Conservation (phyloP, 2,329 filamentous ascomycete species). For the Lachnellula occidentalis region DNA sequence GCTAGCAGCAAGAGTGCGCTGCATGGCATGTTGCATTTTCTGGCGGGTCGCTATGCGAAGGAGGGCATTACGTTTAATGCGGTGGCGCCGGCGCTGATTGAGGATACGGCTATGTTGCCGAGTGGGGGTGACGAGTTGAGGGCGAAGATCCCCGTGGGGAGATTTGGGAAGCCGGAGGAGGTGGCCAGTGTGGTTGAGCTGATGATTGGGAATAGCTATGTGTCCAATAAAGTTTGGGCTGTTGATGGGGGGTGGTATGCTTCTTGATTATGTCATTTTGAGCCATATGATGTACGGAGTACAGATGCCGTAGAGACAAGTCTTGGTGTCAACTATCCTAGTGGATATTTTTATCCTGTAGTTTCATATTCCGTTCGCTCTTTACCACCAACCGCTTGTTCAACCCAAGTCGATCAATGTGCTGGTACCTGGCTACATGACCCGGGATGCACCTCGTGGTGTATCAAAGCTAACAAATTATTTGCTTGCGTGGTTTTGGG, state of each 20-base stretch:
- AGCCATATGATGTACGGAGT: too few relatives aligned
- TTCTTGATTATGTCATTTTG: not conserved
- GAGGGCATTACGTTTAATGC: slow-evolving; percentile 43
- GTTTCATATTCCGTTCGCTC: too few relatives aligned
- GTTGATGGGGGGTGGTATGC: slow-evolving; percentile 35
- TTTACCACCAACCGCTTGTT: too few relatives aligned
- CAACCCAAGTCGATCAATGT: not conserved
- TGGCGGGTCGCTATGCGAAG: slow-evolving; percentile 37
- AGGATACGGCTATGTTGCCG: slow-evolving; percentile 41
- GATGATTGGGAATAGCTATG: slow-evolving; percentile 41
- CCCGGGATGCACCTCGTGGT: not conserved
- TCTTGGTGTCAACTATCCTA: too few relatives aligned
- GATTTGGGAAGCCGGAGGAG: slow-evolving; percentile 41
- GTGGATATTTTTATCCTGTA: too few relatives aligned
- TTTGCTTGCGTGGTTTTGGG: slow-evolving; percentile 5
- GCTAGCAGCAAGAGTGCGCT: slow-evolving; percentile 37
- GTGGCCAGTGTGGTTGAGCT: slow-evolving; percentile 42
- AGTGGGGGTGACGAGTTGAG: slow-evolving; percentile 24
- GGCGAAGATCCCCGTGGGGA: slow-evolving; percentile 39
- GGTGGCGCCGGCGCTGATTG: slow-evolving; percentile 43
- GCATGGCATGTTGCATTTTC: slow-evolving; percentile 43
- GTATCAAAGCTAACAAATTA: slow-evolving; percentile 6
- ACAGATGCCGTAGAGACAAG: too few relatives aligned
- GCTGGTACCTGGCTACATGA: not conserved
- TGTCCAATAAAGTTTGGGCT: slow-evolving; percentile 41